These are phyloP conservation scores for Corylus avellana DNA, from an alignment of 306 rosid genomes.

Conservation along the genomic window DNA sequence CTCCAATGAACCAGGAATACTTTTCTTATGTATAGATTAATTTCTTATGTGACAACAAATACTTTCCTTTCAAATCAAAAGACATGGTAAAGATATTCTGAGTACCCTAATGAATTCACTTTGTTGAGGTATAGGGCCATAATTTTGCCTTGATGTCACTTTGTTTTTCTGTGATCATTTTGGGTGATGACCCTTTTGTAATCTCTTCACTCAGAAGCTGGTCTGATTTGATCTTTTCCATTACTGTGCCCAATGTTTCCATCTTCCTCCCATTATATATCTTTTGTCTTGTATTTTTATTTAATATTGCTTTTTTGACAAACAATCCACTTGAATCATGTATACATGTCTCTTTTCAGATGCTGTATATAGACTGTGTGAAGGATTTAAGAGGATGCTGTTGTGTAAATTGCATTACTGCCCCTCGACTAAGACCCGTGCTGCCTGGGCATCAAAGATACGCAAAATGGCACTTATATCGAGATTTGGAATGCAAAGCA, in stretches of 20 bases:
- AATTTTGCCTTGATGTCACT: too few relatives aligned
- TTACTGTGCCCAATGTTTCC: not conserved
- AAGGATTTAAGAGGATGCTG: conserved; percentile 72
- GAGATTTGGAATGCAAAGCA: conserved; percentile 51
- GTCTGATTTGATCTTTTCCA: not conserved
- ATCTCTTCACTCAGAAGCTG: not conserved
- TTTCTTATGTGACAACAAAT: too few relatives aligned
- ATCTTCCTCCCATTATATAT: too few relatives aligned
- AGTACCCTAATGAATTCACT: too few relatives aligned
- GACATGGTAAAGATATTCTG: not conserved
- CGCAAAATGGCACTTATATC: conserved; percentile 77
- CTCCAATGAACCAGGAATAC: too few relatives aligned
- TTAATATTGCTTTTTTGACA: not conserved
- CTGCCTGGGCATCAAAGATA: conserved; percentile 64
- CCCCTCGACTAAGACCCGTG: conserved; percentile 82
- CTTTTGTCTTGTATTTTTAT: too few relatives aligned
- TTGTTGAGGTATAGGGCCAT: too few relatives aligned
- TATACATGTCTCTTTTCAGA: conserved; percentile 45
- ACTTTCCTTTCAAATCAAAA: too few relatives aligned
- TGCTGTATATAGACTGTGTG: conserved; percentile 69
- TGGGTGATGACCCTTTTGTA: too few relatives aligned
- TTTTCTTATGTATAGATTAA: too few relatives aligned
- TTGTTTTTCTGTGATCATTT: too few relatives aligned
- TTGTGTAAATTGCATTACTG: conserved; percentile 67
- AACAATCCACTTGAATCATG: conserved; percentile 12